Base-by-base conservation (phyloP, 192 early-diverging fungal species). In the Coemansia sp. region DNA sequence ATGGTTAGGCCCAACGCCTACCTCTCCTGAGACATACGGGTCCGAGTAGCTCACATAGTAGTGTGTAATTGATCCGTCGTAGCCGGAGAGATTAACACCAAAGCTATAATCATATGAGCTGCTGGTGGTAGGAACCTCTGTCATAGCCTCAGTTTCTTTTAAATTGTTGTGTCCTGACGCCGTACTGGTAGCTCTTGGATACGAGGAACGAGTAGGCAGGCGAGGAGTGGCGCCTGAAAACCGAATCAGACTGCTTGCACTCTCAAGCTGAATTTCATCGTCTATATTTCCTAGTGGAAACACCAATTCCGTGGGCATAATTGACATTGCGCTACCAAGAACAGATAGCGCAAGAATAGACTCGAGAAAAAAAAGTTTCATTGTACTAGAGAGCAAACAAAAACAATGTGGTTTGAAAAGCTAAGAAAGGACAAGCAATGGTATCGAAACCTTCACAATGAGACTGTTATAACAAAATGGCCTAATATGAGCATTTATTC, bases 31-130 rank as follows among this genome's bases (percentile, higher is more conserved):
- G 18, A 76, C 67, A 64, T 61, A 76, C 19, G 74, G 74, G 54
- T 81, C 68, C n/a, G 79, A 76, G 54, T 81, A 76, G 65, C 79
- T 81, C 39, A 76, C 71, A 32, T 68, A 76, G 68, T 76, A 81
- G 58, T 81, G 79, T 2, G 74, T 76, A 19, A 81, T 81, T 6
- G 38, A 38, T 3, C 79, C 74, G 40, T 76, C 68, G 56, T 60
- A 76, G 0, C 79, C 79, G 8, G 79, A 81, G n/a, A 81, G 62
- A 11, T 41, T 59, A 8, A 81, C 74, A 8, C 38, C 71, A 68
- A 70, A 74, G 65, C 71, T 76, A 53, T 76, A 76, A 52, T 74
- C 63, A 18, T 76, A 69, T 3, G 60, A 60, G 68, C 63, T 70
- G 64, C 59, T 68, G 5, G 63, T 42, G 19, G 48, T n/a, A 11